Percentiles rank a stretch among this genome's conserved stretches.
These are phyloP conservation scores for Citropsis articulata DNA, from an alignment of 345 rosid genomes.

Conservation along the genomic window DNA sequence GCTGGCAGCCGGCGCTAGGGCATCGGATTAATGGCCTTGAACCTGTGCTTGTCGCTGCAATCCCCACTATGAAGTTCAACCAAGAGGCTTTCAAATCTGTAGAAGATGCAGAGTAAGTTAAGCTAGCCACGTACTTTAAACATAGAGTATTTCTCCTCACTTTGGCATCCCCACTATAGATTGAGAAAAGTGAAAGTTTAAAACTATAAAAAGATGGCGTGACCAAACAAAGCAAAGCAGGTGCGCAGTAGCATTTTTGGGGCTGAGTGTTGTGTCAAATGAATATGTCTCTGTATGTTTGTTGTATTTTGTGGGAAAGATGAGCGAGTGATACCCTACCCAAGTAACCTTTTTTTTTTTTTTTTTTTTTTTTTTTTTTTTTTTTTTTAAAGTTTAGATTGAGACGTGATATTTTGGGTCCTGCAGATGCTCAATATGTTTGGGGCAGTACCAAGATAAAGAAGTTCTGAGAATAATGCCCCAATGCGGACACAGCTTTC, in stretches of 20 bases:
- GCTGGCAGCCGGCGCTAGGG: constrained; percentile 40
- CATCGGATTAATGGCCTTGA: constrained; percentile 45
- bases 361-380: background rate
- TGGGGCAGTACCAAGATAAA: constrained; percentile 69
- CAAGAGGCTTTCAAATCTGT: constrained; percentile 41
- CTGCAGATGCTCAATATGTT: constrained; percentile 65
- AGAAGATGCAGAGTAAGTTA: constrained; percentile 64
- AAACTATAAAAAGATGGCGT: background rate
- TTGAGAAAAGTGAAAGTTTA: too few relatives aligned
- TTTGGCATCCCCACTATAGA: background rate
- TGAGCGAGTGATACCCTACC: background rate
- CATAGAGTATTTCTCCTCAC: background rate
- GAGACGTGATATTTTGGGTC: background rate
- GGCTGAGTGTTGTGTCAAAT: background rate
- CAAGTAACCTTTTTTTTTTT: background rate
- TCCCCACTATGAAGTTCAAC: constrained; percentile 58
- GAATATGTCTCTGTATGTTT: background rate
- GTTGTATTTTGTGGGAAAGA: background rate
- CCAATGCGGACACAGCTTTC: constrained; percentile 65
- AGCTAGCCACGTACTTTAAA: background rate
- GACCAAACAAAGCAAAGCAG: too few relatives aligned
- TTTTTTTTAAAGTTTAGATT: background rate
- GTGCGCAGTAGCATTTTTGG: background rate
- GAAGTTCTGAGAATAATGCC: constrained; percentile 68
- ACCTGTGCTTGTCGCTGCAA: constrained; percentile 61